These are phyloP conservation scores for Barbatosphaeria neglecta DNA, from an alignment of 495 filamentous ascomycete species.

Conservation along the genomic window DNA sequence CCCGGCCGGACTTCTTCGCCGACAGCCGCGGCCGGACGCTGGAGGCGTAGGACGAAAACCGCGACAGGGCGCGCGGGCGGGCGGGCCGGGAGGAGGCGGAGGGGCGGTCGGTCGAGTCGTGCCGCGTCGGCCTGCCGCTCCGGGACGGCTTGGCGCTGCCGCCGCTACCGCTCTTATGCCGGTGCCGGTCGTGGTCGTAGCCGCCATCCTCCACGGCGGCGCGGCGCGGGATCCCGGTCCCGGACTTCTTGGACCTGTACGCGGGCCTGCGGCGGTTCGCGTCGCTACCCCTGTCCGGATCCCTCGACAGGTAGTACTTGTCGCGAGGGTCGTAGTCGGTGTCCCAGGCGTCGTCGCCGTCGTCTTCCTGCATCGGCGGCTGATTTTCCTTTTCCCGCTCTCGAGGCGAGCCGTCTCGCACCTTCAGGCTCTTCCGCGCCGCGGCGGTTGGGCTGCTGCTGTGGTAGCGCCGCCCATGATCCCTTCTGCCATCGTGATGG, in stretches of 20 bases:
- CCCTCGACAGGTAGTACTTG: slow-evolving; percentile 3
- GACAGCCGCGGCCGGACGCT: not conserved
- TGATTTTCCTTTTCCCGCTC: not conserved
- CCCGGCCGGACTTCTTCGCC: not conserved
- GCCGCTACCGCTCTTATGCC: too few relatives aligned
- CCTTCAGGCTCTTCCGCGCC: not conserved
- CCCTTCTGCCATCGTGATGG: too few relatives aligned
- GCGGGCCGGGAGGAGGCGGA: not conserved
- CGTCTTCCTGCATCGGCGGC: not conserved
- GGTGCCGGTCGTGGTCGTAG: not conserved
- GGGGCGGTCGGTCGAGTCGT: not conserved
- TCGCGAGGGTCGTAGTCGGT: slow-evolving; percentile 7
- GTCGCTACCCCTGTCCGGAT: not conserved
- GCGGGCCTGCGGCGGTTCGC: not conserved
- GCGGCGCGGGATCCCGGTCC: not conserved
- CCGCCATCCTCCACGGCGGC: not conserved
- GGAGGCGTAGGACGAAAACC: not conserved
- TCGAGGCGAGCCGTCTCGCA: not conserved
- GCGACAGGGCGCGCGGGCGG: not conserved
- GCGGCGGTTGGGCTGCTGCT: not conserved
- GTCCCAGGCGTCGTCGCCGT: not conserved
- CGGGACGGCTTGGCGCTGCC: not conserved
- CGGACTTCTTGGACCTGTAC: not conserved
- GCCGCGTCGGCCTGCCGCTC: not conserved
- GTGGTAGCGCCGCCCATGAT: too few relatives aligned